Conservation (phyloP, 2,329 filamentous ascomycete species). For the Bipolaris oryzae region DNA sequence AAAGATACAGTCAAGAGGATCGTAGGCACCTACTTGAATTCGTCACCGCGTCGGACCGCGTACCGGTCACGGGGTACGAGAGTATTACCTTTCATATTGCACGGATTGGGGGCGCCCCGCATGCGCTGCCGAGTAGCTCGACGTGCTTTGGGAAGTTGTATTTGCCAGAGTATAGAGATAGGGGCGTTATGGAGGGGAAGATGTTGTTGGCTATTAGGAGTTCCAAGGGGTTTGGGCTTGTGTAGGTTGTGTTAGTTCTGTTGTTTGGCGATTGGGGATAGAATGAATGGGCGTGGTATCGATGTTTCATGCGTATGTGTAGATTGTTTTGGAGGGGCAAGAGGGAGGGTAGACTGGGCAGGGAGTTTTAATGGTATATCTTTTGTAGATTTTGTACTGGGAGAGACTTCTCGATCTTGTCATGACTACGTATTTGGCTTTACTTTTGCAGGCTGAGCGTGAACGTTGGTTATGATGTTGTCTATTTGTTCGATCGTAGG, state of each 20-base stretch:
- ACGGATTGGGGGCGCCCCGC: constrained; percentile 68
- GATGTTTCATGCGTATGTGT: background rate
- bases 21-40: constrained; percentile 84
- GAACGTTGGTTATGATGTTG: too few species aligned
- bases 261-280: too few species aligned
- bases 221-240: constrained; percentile 78
- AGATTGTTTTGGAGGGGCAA: background rate
- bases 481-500: too few species aligned
- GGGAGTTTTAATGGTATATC: too few species aligned
- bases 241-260: constrained; percentile 16
- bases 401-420: too few species aligned
- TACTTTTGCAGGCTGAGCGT: too few species aligned
- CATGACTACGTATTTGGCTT: too few species aligned
- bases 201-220: constrained; percentile 87
- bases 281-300: background rate
- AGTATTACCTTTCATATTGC: constrained; percentile 85
- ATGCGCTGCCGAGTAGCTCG: constrained; percentile 77
- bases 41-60: constrained; percentile 88
- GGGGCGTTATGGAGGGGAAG: constrained; percentile 73
- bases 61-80: constrained; percentile 84
- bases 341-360: background rate
- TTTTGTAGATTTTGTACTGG: too few species aligned
- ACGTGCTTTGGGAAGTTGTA: constrained; percentile 92
- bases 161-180: constrained; percentile 79
- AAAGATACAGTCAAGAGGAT: constrained; percentile 69